phyloP scores from a whole-genome alignment of 1,284 basidiomycete genomes.

The Cryptococcus jaspeensis region DNA sequence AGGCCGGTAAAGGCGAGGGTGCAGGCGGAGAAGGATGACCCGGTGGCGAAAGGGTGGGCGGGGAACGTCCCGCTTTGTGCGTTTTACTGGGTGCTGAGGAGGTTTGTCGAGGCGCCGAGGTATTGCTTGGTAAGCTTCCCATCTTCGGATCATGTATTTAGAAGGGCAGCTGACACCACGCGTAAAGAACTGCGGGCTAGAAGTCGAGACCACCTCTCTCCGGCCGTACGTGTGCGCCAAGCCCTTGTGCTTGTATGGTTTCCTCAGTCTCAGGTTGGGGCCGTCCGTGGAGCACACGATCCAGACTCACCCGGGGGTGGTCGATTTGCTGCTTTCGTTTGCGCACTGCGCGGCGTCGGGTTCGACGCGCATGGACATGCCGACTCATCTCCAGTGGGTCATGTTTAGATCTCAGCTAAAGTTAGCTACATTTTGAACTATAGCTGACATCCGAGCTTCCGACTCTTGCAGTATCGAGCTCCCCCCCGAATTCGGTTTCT shows the following conservation, averaged over 20 bases:
- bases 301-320: slow-evolving; percentile 23
- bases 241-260: slow-evolving; percentile 26
- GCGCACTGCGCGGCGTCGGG: slow-evolving; percentile 21
- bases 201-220: slow-evolving; percentile 20
- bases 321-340: slow-evolving; percentile 28
- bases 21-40: slow-evolving; percentile 10
- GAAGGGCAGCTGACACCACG: background rate
- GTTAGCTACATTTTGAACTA: background rate
- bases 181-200: slow-evolving; percentile 24
- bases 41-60: slow-evolving; percentile 18
- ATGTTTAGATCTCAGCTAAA: background rate
- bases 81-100: slow-evolving; percentile 22
- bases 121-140: slow-evolving; percentile 23
- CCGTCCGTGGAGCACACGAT: slow-evolving; percentile 31
- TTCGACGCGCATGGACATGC: slow-evolving; percentile 23
- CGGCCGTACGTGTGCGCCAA: slow-evolving; percentile 31
- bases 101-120: slow-evolving; percentile 23
- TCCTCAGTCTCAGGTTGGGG: slow-evolving; percentile 29
- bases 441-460: background rate
- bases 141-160: background rate
- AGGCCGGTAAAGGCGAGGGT: background rate
- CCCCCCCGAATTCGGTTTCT: slow-evolving; percentile 11
- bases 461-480: slow-evolving; percentile 16
- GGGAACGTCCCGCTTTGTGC: slow-evolving; percentile 22
- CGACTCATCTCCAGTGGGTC: slow-evolving; percentile 21